These are phyloP conservation scores for Hyaloscypha finlandica DNA, from an alignment of 495 filamentous ascomycete genomes.

Conservation along the genomic window DNA sequence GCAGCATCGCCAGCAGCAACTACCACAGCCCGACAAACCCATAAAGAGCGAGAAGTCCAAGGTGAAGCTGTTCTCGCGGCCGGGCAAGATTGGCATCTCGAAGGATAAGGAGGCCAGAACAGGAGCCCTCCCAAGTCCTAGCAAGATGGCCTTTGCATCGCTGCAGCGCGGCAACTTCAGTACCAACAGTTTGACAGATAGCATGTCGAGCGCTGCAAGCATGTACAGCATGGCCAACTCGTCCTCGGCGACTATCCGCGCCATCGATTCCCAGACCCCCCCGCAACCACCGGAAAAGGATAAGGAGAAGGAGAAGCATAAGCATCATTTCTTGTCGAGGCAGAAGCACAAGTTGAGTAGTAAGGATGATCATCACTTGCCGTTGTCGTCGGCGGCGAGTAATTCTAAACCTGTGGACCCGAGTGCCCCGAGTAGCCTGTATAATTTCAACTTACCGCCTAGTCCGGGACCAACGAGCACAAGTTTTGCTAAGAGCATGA, in stretches of 20 bases:
- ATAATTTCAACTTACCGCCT: slow-evolving; percentile 68
- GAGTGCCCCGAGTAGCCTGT: slow-evolving; percentile 79
- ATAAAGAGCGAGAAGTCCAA: slow-evolving; percentile 78
- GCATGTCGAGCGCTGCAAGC: slow-evolving; percentile 59
- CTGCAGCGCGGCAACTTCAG: slow-evolving; percentile 72
- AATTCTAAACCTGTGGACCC: slow-evolving; percentile 88
- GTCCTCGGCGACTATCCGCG: slow-evolving; percentile 74
- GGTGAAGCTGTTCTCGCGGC: slow-evolving; percentile 89
- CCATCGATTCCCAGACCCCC: slow-evolving; percentile 40
- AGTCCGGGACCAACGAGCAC: slow-evolving; percentile 70
- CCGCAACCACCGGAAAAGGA: slow-evolving; percentile 47
- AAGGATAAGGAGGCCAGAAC: slow-evolving; percentile 75
- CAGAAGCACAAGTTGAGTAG: slow-evolving; percentile 90
- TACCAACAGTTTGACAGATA: slow-evolving; percentile 73
- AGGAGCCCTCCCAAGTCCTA: slow-evolving; percentile 75
- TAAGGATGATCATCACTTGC: slow-evolving; percentile 75
- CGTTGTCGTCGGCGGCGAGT: slow-evolving; percentile 84
- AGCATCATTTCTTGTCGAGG: slow-evolving; percentile 83
- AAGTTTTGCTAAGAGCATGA: slow-evolving; percentile 73
- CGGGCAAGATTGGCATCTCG: slow-evolving; percentile 77
- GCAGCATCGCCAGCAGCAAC: slow-evolving; percentile 4
- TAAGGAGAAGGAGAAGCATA: slow-evolving; percentile 70
- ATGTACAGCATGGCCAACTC: slow-evolving; percentile 85
- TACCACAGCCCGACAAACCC: slow-evolving; percentile 59
- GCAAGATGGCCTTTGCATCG: slow-evolving; percentile 63